Evolutionary conservation across 1,284 basidiomycete species (phyloP).

Genomic region (Leccinum pallidistipes): DNA sequence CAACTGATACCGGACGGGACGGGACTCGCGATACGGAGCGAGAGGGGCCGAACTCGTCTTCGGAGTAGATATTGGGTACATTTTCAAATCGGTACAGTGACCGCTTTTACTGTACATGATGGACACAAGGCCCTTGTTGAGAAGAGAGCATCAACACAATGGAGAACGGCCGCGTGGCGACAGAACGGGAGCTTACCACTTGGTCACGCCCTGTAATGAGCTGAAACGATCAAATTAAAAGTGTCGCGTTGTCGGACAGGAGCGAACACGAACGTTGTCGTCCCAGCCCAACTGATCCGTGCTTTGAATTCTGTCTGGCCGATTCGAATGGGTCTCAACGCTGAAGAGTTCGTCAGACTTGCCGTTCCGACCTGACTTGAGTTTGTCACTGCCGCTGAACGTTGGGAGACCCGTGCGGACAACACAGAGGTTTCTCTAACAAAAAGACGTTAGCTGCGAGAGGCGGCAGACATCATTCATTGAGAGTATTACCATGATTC

Average conservation of each 20-base stretch:
- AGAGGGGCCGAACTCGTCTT: no score
- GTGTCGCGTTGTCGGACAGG: background rate
- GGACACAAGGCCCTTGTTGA: no score
- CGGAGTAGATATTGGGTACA: no score
- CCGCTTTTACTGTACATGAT: no score
- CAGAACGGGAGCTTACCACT: no score
- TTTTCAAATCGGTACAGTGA: no score
- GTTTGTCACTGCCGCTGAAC: conserved; percentile 62
- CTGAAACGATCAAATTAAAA: conserved; percentile 9
- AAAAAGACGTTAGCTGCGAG: conserved; percentile 4
- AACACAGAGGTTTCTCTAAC: conserved; percentile 62
- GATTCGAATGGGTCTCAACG: conserved; percentile 69
- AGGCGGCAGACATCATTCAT: background rate
- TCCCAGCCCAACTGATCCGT: conserved; percentile 67
- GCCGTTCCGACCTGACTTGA: conserved; percentile 61
- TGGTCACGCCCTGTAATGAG: conserved; percentile 47
- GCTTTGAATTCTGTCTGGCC: conserved; percentile 78
- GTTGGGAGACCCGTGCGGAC: conserved; percentile 74
- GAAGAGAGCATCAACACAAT: no score
- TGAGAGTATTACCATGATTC: conserved; percentile 47
- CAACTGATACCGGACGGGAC: no score
- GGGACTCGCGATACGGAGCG: no score
- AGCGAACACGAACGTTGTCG: conserved; percentile 54
- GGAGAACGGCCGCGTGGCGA: no score
- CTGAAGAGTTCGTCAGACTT: conserved; percentile 79